Evolutionary conservation across 352 stramenopile genomes (phyloP).

Genomic region (Phytophthora parvispora): DNA sequence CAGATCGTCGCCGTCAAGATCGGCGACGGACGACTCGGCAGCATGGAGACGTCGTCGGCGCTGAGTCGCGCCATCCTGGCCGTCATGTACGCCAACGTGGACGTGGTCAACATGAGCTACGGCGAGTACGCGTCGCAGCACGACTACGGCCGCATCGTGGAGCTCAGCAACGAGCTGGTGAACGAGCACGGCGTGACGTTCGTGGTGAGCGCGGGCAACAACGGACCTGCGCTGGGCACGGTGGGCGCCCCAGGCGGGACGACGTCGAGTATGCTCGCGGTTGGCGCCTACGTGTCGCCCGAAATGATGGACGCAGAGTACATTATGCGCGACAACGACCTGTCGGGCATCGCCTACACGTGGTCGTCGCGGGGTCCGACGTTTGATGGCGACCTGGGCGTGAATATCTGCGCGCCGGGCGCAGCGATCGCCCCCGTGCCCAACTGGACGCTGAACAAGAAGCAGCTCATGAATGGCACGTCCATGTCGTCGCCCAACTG

Average conservation of each 20-base stretch:
- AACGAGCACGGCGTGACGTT: slow-evolving; percentile 95
- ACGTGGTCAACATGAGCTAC: slow-evolving; percentile 98
- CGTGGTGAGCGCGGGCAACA: slow-evolving; percentile 96
- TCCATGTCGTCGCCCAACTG: slow-evolving; percentile 98
- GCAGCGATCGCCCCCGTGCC: slow-evolving; percentile 96
- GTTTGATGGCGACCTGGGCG: slow-evolving; percentile 92
- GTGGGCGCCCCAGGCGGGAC: slow-evolving; percentile 94
- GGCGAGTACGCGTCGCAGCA: slow-evolving; percentile 94
- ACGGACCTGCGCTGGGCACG: slow-evolving; percentile 96
- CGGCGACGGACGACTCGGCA: slow-evolving; percentile 93
- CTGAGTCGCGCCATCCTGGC: slow-evolving; percentile 93
- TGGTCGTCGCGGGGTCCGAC: slow-evolving; percentile 95
- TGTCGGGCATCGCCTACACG: slow-evolving; percentile 87
- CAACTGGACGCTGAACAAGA: slow-evolving; percentile 97
- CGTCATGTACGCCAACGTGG: slow-evolving; percentile 88
- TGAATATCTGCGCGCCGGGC: slow-evolving; percentile 95
- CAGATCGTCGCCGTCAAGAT: slow-evolving; percentile 97
- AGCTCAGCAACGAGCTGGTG: slow-evolving; percentile 93
- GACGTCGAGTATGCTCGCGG: slow-evolving; percentile 89
- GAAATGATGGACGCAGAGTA: slow-evolving; percentile 96
- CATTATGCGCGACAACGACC: slow-evolving; percentile 82
- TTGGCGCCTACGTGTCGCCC: slow-evolving; percentile 96
- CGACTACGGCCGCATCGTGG: slow-evolving; percentile 90
- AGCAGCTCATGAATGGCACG: slow-evolving; percentile 98
- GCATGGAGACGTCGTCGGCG: slow-evolving; percentile 95